phyloP scores from a whole-genome alignment of 495 filamentous ascomycete species.

The Xylaria intraflava region DNA sequence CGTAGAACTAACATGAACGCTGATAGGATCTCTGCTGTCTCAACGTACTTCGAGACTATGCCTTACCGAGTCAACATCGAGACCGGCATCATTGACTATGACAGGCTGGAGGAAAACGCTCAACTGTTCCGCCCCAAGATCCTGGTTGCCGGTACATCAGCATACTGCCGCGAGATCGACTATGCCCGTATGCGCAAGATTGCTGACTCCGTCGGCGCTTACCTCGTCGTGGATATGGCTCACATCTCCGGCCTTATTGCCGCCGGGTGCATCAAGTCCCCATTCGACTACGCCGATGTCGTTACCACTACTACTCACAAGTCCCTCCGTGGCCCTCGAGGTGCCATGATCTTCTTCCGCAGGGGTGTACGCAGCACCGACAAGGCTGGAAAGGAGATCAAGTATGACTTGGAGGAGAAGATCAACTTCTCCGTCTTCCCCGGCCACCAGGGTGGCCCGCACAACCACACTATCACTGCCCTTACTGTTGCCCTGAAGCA shows the following conservation, averaged over 20 bases:
- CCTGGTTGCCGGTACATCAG: constrained; percentile 93
- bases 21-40: constrained; percentile 78
- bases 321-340: constrained; percentile 94
- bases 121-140: constrained; percentile 92
- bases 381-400: constrained; percentile 82
- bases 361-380: constrained; percentile 87
- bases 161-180: constrained; percentile 97
- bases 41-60: constrained; percentile 93
- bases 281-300: constrained; percentile 90
- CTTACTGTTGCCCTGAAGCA: constrained; percentile 96
- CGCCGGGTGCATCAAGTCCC: constrained; percentile 86
- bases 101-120: constrained; percentile 83
- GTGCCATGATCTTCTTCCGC: constrained; percentile 99
- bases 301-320: constrained; percentile 99
- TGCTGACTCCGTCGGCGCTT: constrained; percentile 86
- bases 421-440: constrained; percentile 99
- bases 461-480: constrained; percentile 99
- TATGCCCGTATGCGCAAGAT: constrained; percentile 96
- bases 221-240: constrained; percentile 96
- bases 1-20: constrained; percentile 8
- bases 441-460: constrained; percentile 96
- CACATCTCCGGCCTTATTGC: constrained; percentile 97
- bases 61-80: constrained; percentile 85
- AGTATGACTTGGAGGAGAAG: constrained; percentile 90
- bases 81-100: constrained; percentile 97